A percentile compares a stretch with the other conserved stretches of the same genome.
Evolutionary conservation across 768 basidiomycete species (phyloP).

Genomic region (Boletus vermiculosoides): DNA sequence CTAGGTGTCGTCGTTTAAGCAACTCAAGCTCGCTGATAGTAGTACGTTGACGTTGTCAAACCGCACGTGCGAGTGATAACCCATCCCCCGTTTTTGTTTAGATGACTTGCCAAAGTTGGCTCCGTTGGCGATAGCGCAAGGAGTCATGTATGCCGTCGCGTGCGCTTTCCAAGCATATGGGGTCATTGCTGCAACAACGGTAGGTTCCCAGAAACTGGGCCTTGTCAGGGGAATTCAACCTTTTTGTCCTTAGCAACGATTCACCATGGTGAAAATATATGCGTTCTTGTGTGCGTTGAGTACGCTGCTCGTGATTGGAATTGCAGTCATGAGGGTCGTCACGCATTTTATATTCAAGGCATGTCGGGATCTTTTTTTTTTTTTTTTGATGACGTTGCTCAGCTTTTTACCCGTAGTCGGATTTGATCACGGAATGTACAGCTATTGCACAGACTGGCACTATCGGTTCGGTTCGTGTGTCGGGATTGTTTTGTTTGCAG

Average conservation of each 20-base stretch:
- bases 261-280: constrained; percentile 52
- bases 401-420: constrained; percentile 41
- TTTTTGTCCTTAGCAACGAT: constrained; percentile 46
- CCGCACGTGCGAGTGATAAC: not conserved
- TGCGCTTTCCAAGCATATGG: constrained; percentile 57
- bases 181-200: constrained; percentile 46
- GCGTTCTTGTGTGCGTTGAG: constrained; percentile 49
- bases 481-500: not conserved
- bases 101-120: constrained; percentile 45
- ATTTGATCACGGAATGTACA: constrained; percentile 58
- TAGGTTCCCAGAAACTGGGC: constrained; percentile 33
- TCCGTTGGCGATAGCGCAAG: constrained; percentile 57
- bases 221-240: not conserved
- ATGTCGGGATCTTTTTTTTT: constrained; percentile 5
- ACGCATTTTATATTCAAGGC: constrained; percentile 73
- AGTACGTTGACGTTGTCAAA: constrained; percentile 40
- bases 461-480: constrained; percentile 33
- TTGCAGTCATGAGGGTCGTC: constrained; percentile 54
- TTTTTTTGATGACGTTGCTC: not conserved
- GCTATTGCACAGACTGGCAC: constrained; percentile 35
- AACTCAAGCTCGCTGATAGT: constrained; percentile 43
- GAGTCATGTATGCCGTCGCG: constrained; percentile 51
- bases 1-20: constrained; percentile 66
- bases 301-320: constrained; percentile 47
- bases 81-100: constrained; percentile 24